A percentile compares a stretch with the other conserved stretches of the same genome.
These are phyloP conservation scores for Ogataea naganishii DNA, from an alignment of 805 yeast species.

Conservation along the genomic window DNA sequence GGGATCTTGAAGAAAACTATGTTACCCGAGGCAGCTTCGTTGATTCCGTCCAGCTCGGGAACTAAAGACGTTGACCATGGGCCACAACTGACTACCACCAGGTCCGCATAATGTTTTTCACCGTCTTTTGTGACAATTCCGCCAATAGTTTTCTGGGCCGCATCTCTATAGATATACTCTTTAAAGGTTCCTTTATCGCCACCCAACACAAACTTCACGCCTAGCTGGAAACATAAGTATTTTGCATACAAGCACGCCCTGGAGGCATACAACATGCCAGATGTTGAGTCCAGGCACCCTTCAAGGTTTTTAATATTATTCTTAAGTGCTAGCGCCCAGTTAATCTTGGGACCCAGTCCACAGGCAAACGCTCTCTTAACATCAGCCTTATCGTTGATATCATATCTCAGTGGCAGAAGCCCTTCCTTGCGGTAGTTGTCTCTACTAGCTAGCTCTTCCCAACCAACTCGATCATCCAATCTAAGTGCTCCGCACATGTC, in stretches of 20 bases:
- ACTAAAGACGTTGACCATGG: conserved; percentile 22
- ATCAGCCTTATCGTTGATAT: conserved; percentile 20
- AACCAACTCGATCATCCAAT: conserved; percentile 17
- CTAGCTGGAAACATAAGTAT: conserved; percentile 17
- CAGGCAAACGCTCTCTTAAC: conserved; percentile 21
- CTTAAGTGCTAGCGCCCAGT: conserved; percentile 12
- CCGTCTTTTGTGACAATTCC: conserved; percentile 22
- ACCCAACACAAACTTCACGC: conserved; percentile 27
- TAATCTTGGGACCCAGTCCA: conserved; percentile 19
- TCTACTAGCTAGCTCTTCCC: conserved; percentile 17
- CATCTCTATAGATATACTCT: conserved; percentile 11
- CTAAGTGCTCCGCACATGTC: conserved; percentile 21
- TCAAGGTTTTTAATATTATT: conserved; percentile 7
- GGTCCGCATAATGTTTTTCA: conserved; percentile 13
- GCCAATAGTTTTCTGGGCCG: conserved; percentile 12
- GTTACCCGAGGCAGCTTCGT: conserved; percentile 29
- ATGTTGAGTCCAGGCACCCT: conserved; percentile 21
- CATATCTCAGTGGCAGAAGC: conserved; percentile 19
- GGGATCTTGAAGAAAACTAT: conserved; percentile 28
- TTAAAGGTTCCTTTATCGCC: conserved; percentile 21
- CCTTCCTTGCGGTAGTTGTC: conserved; percentile 18
- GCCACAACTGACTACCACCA: conserved; percentile 21
- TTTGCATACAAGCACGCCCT: conserved; percentile 23
- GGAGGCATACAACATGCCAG: conserved; percentile 27
- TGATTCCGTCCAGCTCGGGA: conserved; percentile 27